Percentiles rank a stretch among this genome's conserved stretches.
These are phyloP conservation scores for Daldinia bambusicola DNA, from an alignment of 495 filamentous ascomycete species.

Conservation along the genomic window DNA sequence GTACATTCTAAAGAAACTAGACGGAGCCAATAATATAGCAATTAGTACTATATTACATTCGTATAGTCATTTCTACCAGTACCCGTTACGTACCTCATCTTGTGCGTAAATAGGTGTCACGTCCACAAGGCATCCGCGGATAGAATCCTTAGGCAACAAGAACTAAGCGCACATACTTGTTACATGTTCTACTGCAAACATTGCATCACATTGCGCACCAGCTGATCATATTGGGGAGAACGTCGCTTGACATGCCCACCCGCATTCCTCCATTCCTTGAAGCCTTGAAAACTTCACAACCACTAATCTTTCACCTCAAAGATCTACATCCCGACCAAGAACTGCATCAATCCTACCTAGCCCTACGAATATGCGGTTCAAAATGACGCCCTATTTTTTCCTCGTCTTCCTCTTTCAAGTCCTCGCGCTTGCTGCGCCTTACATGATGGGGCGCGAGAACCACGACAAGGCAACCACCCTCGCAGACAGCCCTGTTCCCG, in stretches of 20 bases:
- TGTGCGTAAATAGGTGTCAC: neutral
- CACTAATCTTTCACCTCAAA: neutral
- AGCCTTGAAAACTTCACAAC: neutral
- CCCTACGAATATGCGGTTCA: neutral
- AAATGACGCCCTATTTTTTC: slow-evolving; percentile 14
- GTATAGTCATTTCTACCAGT: neutral
- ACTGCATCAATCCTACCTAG: neutral
- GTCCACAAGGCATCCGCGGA: neutral
- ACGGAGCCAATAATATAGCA: neutral
- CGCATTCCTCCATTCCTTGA: neutral
- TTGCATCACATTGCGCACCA: neutral
- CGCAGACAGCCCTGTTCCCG: neutral
- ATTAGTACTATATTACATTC: neutral
- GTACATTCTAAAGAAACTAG: neutral
- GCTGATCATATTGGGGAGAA: neutral
- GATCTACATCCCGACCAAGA: neutral
- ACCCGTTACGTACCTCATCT: neutral
- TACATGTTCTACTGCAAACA: neutral
- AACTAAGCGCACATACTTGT: neutral
- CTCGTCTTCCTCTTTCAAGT: slow-evolving; percentile 4
- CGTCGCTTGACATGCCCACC: neutral
- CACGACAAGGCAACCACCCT: neutral
- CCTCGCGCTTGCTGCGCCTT: neutral
- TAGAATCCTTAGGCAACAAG: neutral
- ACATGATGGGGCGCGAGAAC: neutral